Evolutionary conservation across 495 filamentous ascomycete species (phyloP), one percentile per base, ranked within the genome.

Genomic region (Penicillium ochrochloron): DNA sequence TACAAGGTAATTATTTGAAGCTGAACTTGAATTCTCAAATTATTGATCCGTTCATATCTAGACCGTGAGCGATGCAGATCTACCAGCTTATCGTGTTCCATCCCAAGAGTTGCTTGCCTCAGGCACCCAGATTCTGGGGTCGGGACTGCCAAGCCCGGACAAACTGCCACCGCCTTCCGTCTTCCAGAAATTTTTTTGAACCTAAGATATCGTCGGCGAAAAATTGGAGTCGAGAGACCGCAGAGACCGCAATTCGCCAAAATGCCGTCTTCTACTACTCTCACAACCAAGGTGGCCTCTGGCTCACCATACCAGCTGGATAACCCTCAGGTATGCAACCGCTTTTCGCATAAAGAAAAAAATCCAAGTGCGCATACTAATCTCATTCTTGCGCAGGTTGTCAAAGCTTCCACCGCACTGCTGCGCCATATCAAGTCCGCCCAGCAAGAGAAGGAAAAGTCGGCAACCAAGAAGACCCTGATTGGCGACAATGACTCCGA

Each of bases 351-450:
- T n/a, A 0, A 46, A 62, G 56, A 37, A 25, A 0, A 53, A 62
- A 64, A 19, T 55, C 48, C 60, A 73, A 70, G 71, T 55, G 14
- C 61, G 63, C 64, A 61, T 57, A 60, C 65, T 68, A 61, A 53
- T 53, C 23, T 56, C 23, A 53, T 51, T 21, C 50, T 27, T 59
- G 37, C 50, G 19, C 68, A 94, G 89, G 88, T 86, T 57, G 72
- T 90, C 42, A 91, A 90, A 82, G 94, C 94, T 66, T 90, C 91
- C 57, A 88, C 85, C 56, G 92, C 93, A 21, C 87, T 97, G 62
- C 75, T 96, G 61, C 83, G 86, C 66, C 91, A 95, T 76, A 89
- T 97, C 78, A 89, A 89, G 74, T 83, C 85, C 46, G 82, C 85
- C 50, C 83, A 86, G 55, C 76, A 86, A 64, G 78, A 84, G 62